phyloP scores from a whole-genome alignment of 2,329 filamentous ascomycete genomes.

The Fusarium sarcochroum region DNA sequence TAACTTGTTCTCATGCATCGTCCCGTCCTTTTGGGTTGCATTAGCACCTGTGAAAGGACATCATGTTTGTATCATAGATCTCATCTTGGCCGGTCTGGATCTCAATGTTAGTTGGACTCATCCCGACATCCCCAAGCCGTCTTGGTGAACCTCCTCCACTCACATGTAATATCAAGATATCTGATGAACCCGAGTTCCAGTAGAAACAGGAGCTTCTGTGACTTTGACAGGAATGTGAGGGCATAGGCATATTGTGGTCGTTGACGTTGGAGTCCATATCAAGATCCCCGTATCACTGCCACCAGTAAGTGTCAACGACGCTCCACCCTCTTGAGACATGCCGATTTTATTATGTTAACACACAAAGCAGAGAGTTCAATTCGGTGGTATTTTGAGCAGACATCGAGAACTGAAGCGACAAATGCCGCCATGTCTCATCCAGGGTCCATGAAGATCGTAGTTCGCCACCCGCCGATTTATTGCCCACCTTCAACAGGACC shows the following conservation, averaged over 20 bases:
- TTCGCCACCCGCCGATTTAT: constrained; percentile 35
- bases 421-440: constrained; percentile 18
- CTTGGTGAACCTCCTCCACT: background rate
- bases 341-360: constrained; percentile 11
- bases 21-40: constrained; percentile 30
- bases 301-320: constrained; percentile 10
- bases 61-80: constrained; percentile 35
- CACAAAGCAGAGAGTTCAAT: background rate
- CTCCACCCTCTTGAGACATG: constrained; percentile 21
- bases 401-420: constrained; percentile 21
- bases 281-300: constrained; percentile 13
- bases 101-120: constrained; percentile 3
- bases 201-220: constrained; percentile 2
- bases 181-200: constrained; percentile 5
- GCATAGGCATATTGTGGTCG: background rate
- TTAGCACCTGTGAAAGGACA: background rate
- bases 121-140: background rate
- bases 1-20: constrained; percentile 29
- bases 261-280: constrained; percentile 13
- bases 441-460: constrained; percentile 25
- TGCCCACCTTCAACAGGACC: constrained; percentile 27
- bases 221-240: background rate
- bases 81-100: constrained; percentile 35
- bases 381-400: constrained; percentile 6
- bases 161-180: background rate